Evolutionary conservation across 1,284 basidiomycete species (phyloP), one percentile per base, ranked within the genome.

Genomic region (Marasmius oreades): DNA sequence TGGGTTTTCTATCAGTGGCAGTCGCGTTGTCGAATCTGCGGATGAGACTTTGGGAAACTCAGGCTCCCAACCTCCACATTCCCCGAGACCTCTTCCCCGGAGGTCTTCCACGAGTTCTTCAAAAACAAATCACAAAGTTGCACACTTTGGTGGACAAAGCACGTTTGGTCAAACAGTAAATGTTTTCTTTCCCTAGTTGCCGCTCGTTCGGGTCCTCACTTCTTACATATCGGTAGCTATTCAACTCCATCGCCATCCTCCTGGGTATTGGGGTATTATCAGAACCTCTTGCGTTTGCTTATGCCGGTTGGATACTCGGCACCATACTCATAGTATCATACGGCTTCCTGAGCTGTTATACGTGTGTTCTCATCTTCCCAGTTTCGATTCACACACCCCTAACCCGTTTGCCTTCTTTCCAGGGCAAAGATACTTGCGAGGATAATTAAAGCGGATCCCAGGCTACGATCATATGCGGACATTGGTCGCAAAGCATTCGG

Each of bases 211-310:
- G 22, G 58, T 59, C 45, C 31, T n/a, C n/a, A n/a, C n/a, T n/a
- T n/a, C 56, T 34, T 6, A 44, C 20, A 10, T 23, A 43, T 28
- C 11, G 37, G 18, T 61, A 93, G 90, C 74, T 96, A n/a, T 95
- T 95, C 75, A 96, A 96, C 66, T 87, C 90, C 7, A 90, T 89
- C 47, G 93, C 92, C 8, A 90, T 94, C 24, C 74, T 95, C 10
- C 77, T 95, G 7, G 94, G 94, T 5, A 90, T 96, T 61, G 94
- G 94, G 2, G 88, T 97, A 77, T 79, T 96, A 1, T 93, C 92
- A 2, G 89, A 95, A 69, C 92, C 94, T 0, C 77, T 95, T 18
- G 93, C 93, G 0, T 94, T 94, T 67, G 84, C 90, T 1, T 92
- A 90, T 64, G 86, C 92, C 1, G 93, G 93, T 5, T 95, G 93